These are phyloP conservation scores for Ceratobasidium sp. DNA, from an alignment of 1,284 basidiomycete genomes.

Conservation along the genomic window DNA sequence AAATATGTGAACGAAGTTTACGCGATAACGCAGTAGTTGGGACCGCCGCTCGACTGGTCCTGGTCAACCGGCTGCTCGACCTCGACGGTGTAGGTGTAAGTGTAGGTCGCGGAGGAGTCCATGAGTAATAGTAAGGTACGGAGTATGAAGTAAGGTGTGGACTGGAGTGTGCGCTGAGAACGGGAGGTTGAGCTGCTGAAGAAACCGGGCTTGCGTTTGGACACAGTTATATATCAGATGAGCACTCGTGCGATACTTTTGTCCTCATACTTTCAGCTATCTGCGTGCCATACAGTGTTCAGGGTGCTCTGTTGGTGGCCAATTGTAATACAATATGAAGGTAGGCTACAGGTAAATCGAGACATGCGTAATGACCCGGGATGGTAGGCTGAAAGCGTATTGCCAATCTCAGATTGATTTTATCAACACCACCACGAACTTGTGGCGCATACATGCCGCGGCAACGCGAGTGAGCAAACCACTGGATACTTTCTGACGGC, in stretches of 20 bases:
- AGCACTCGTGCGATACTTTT: background rate
- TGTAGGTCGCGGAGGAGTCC: conserved; percentile 25
- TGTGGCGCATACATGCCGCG: too few relatives aligned
- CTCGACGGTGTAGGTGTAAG: conserved; percentile 23
- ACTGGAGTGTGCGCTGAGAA: background rate
- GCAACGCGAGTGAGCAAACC: too few relatives aligned
- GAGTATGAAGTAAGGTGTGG: background rate
- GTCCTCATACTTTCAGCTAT: background rate
- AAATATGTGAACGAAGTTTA: background rate
- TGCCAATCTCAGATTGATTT: too few relatives aligned
- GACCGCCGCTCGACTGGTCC: background rate
- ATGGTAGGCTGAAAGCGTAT: too few relatives aligned
- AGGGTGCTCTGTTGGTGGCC: background rate
- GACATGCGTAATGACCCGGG: too few relatives aligned
- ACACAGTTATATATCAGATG: background rate
- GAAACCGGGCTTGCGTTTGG: background rate
- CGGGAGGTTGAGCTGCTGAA: background rate
- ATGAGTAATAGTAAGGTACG: conserved; percentile 1
- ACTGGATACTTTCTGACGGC: too few relatives aligned
- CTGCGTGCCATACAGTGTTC: background rate
- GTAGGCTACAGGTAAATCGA: background rate
- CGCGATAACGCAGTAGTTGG: conserved; percentile 29
- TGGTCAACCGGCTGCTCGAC: conserved; percentile 27
- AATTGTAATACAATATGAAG: background rate
- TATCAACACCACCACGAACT: too few relatives aligned